Base-by-base conservation (phyloP, 2,329 filamentous ascomycete species). In the Aspergillus pseudonomiae region DNA sequence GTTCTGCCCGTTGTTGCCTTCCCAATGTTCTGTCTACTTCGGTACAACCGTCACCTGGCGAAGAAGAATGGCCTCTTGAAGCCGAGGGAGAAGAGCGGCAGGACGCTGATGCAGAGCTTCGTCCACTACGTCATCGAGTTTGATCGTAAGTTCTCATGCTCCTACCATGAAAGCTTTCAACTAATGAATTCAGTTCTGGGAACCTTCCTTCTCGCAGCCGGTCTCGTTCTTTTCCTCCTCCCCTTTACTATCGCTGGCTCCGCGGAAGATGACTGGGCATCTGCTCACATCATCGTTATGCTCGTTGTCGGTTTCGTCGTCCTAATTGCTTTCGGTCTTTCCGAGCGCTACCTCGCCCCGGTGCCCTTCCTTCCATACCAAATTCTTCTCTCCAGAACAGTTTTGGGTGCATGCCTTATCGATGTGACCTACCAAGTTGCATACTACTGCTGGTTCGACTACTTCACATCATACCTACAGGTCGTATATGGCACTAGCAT, bases 111-210 rank as follows among this genome's bases (percentile, higher is more conserved):
- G 6, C 77, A 85, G 68, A 82, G 79, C 3, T 50, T 86, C 21
- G 71, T 75, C 57, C 76, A 84, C 71, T 88, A 88, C 73, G 70
- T 80, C 28, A 76, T 83, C 41, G 84, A 90, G 67, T 87, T 90
- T 63, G 88, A 91, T 70, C 68, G 79, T 80, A 50, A 67, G 74
- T 70, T 26, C 16, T n/a, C 46, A 28, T 50, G 7, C 26, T 19
- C 26, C 10, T 16, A 14, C 4, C 26, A 28, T 14, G 3, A 5
- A 26, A 19, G 24, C 16, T n/a, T n/a, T 14, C 5, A 4, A 28
- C 56, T 64, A 50, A 63, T 24, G 9, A 4, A 39, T 43, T 39
- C 24, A 80, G 78, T 86, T 2, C 62, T 86, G 26, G 88, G 89
- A 16, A 78, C 89, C 24, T 64, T 89, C 32, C 78, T 90, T 2